Base-by-base conservation (phyloP, 1,284 basidiomycete species). In the Malassezia vespertilionis region DNA sequence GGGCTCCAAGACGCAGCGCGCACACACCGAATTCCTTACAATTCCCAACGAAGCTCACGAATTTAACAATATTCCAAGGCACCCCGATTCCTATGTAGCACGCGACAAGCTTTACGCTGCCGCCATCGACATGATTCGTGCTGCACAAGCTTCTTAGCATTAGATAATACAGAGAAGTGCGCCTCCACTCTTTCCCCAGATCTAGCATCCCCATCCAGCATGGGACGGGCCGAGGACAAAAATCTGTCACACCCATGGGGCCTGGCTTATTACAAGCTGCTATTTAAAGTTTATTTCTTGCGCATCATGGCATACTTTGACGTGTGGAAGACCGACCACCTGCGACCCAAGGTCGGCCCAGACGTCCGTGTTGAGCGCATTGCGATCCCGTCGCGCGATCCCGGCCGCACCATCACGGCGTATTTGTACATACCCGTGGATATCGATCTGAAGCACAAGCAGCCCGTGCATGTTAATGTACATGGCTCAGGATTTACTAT, bases 61-160 rank as follows among this genome's bases (percentile, higher is more conserved):
- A 24, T 67, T 67, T 22, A 63, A 67, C 53, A 67, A 62, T 37
- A 38, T 55, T 11, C 43, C 56, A 9, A 23, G 31, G 0, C 23
- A 40, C 3, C 46, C 45, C 3, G 40, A 40, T 0, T 52, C 61
- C 6, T 12, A 33, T 18, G 32, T 54, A 21, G 45, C 49, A 9
- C 53, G 54, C 23, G 46, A 58, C 17, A 17, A 40, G 10, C 44
- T 57, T 4, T 60, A 62, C 30, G 17, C 42, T 12, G 40, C 54
- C 21, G 53, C 57, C 5, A 40, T 52, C 8, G 39, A 45, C n/a
- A 54, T 51, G 27, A 49, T 62, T 21, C 37, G 77, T 77, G 47
- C 47, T 12, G 17, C 47, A 5, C n/a, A n/a, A n/a, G n/a, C n/a
- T n/a, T n/a, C n/a, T n/a, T n/a, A n/a, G n/a, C n/a, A n/a, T n/a